phyloP scores from a whole-genome alignment of 352 stramenopile species.

The Phytophthora europaea region DNA sequence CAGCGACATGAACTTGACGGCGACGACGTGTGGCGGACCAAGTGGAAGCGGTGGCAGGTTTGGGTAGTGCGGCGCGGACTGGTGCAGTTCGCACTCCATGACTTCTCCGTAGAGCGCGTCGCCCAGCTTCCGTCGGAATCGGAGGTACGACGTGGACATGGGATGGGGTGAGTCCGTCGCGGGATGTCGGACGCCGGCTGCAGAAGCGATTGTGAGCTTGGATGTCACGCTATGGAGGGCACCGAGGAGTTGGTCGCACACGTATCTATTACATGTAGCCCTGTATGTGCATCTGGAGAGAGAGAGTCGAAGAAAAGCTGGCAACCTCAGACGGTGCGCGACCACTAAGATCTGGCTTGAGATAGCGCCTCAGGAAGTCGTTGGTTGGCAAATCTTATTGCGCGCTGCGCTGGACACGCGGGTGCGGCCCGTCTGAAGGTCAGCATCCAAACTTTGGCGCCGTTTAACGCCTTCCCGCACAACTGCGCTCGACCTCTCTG shows the following conservation, averaged over 20 bases:
- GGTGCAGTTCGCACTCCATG: slow-evolving; percentile 29
- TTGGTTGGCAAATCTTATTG: too few species aligned
- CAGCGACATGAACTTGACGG: slow-evolving; percentile 42
- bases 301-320: background rate
- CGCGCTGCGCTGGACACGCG: too few species aligned
- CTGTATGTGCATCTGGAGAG: too few species aligned
- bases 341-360: background rate
- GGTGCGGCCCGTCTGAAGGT: background rate
- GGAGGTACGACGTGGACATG: slow-evolving; percentile 32
- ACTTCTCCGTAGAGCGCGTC: slow-evolving; percentile 43
- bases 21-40: slow-evolving; percentile 6
- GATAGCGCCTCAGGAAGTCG: background rate
- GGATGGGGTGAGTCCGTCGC: background rate
- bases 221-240: background rate
- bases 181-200: background rate
- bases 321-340: background rate
- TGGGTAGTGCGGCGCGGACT: background rate
- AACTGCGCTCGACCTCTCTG: too few species aligned
- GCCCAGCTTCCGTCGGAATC: slow-evolving; percentile 34
- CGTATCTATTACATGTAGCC: background rate
- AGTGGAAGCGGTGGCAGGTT: background rate
- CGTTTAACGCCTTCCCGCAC: background rate
- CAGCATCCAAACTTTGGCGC: background rate
- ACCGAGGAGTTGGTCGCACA: background rate
- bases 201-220: background rate